Conservation (phyloP, 768 basidiomycete species). For the Lentinula aciculospora region DNA sequence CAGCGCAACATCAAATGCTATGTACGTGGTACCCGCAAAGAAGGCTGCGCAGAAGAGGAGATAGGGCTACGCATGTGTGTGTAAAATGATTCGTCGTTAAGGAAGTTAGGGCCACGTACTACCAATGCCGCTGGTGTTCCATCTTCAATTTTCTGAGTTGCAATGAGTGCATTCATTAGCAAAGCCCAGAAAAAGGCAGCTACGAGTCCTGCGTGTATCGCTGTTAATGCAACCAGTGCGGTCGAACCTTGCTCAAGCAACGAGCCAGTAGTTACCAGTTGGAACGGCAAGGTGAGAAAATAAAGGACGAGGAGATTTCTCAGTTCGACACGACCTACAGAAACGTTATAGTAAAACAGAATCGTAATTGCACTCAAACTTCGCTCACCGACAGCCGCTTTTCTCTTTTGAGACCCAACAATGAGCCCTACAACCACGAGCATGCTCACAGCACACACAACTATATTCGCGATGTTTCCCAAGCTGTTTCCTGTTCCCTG, state of each 20-base stretch:
- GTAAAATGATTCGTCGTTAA: constrained; percentile 3
- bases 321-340: constrained; percentile 65
- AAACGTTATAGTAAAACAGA: constrained; percentile 2
- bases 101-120: constrained; percentile 37
- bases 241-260: constrained; percentile 75
- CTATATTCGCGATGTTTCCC: constrained; percentile 84
- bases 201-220: constrained; percentile 76
- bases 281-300: constrained; percentile 67
- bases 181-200: constrained; percentile 77
- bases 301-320: constrained; percentile 62
- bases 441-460: constrained; percentile 72
- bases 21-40: constrained; percentile 73
- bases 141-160: constrained; percentile 91
- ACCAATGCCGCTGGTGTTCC: constrained; percentile 63
- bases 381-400: constrained; percentile 81
- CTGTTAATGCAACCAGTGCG: constrained; percentile 61
- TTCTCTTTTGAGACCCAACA: constrained; percentile 52
- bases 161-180: constrained; percentile 70
- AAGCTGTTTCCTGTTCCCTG: constrained; percentile 20
- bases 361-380: background rate
- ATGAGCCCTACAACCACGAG: constrained; percentile 55
- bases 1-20: constrained; percentile 78
- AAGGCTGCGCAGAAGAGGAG: constrained; percentile 48
- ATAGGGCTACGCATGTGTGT: constrained; percentile 49
- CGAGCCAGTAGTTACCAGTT: constrained; percentile 77